phyloP scores from a whole-genome alignment of 1,284 basidiomycete genomes.

The Trametes pubescens region DNA sequence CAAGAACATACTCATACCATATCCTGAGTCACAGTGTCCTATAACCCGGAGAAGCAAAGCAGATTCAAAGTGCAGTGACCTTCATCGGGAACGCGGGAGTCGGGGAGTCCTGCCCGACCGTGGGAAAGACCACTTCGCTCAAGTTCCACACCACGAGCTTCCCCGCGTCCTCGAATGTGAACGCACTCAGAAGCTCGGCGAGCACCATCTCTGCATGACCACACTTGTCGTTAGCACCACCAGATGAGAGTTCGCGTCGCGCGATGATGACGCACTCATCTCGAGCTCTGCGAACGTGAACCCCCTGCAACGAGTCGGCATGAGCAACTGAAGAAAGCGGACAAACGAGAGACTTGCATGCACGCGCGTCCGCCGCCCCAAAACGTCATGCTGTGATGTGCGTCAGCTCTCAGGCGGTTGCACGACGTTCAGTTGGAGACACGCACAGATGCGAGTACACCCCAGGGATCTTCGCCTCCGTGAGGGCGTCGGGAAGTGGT shows the following conservation, averaged over 20 bases:
- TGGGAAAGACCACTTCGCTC: conserved; percentile 30
- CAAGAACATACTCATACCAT: no score
- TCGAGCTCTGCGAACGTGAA: conserved; percentile 32
- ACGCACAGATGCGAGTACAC: conserved; percentile 27
- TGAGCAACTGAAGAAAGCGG: not conserved
- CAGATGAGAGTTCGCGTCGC: conserved; percentile 15
- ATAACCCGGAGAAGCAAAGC: no score
- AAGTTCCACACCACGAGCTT: conserved; percentile 34
- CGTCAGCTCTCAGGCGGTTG: conserved; percentile 1
- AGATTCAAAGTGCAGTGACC: not conserved
- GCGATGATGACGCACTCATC: conserved; percentile 25
- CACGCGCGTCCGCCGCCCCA: conserved; percentile 42
- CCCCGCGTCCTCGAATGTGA: conserved; percentile 27
- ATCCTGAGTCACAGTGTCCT: no score
- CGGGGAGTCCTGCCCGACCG: conserved; percentile 17
- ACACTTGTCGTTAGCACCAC: not conserved
- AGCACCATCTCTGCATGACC: conserved; percentile 25
- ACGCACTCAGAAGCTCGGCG: conserved; percentile 27
- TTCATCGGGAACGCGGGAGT: conserved; percentile 11
- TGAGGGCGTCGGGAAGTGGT: conserved; percentile 19
- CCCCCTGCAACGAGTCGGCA: conserved; percentile 13
- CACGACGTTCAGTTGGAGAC: no score
- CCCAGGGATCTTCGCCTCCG: conserved; percentile 26
- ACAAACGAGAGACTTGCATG: conserved; percentile 34
- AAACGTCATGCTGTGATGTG: conserved; percentile 42